Evolutionary conservation across 805 yeast species (phyloP).

Genomic region (Pichia paraexigua): DNA sequence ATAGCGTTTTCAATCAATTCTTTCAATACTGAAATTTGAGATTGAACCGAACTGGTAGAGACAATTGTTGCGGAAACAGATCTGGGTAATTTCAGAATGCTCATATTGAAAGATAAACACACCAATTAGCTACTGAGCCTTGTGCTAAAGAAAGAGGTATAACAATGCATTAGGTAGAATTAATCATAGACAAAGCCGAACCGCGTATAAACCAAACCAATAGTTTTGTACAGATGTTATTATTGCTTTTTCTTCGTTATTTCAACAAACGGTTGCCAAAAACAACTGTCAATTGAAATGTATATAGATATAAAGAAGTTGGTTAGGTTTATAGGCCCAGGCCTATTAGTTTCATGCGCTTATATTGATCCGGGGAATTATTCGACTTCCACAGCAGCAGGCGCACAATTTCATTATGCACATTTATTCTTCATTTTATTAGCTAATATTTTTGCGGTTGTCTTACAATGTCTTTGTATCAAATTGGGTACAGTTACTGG

Average conservation of each 20-base stretch:
- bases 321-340: conserved; percentile 74
- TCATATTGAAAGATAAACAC: conserved; percentile 5
- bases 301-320: conserved; percentile 35
- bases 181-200: neutral
- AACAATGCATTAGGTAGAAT: neutral
- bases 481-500: conserved; percentile 89
- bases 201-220: neutral
- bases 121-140: neutral
- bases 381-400: conserved; percentile 83
- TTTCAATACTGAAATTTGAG: conserved; percentile 31
- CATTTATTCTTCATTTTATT: conserved; percentile 64
- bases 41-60: conserved; percentile 27
- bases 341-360: conserved; percentile 80
- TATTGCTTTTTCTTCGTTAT: neutral
- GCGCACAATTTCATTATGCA: conserved; percentile 69
- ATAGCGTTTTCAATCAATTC: conserved; percentile 36
- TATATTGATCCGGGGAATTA: conserved; percentile 95
- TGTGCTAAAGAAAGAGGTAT: neutral
- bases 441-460: conserved; percentile 78
- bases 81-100: conserved; percentile 19
- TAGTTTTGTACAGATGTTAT: neutral
- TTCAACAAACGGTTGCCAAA: neutral
- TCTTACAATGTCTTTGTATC: conserved; percentile 74
- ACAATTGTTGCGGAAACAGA: conserved; percentile 17
- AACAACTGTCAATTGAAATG: neutral